Conservation (phyloP, 495 filamentous ascomycete genomes). For the Penicillium coprophilum region DNA sequence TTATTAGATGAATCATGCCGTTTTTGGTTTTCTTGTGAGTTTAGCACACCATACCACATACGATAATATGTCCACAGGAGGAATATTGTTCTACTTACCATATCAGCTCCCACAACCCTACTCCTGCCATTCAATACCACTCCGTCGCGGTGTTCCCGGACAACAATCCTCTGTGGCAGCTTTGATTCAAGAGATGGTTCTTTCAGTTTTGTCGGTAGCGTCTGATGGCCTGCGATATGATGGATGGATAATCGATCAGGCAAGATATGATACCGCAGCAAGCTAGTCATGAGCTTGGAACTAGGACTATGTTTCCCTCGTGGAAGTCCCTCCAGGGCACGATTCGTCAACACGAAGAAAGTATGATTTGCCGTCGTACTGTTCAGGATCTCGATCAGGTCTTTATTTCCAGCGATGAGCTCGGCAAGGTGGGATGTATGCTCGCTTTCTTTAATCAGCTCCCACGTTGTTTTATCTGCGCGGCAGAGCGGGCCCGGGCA, state of each 20-base stretch:
- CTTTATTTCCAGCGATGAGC: constrained; percentile 66
- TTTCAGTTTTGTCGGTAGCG: constrained; percentile 66
- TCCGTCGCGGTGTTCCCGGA: constrained; percentile 55
- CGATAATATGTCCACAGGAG: neutral
- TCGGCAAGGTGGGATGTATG: constrained; percentile 73
- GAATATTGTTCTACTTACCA: constrained; percentile 44
- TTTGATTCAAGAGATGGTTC: constrained; percentile 54
- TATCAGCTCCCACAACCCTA: constrained; percentile 61
- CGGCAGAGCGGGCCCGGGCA: constrained; percentile 8
- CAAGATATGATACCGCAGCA: constrained; percentile 73
- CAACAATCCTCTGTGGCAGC: constrained; percentile 65
- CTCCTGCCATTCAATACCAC: constrained; percentile 72
- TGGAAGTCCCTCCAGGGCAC: constrained; percentile 65
- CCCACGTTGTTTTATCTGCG: constrained; percentile 67
- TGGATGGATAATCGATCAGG: constrained; percentile 60
- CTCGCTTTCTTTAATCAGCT: constrained; percentile 69
- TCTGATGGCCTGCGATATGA: constrained; percentile 58
- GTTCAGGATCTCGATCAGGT: constrained; percentile 70
- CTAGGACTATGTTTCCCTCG: constrained; percentile 43
- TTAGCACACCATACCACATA: neutral
- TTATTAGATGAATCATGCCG: constrained; percentile 76
- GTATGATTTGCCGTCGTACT: constrained; percentile 69
- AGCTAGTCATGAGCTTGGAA: constrained; percentile 55
- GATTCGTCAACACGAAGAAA: constrained; percentile 75
- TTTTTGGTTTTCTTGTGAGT: constrained; percentile 59